Base-by-base conservation (phyloP, 169 alveolate genomes). In the Fabrea salina region DNA sequence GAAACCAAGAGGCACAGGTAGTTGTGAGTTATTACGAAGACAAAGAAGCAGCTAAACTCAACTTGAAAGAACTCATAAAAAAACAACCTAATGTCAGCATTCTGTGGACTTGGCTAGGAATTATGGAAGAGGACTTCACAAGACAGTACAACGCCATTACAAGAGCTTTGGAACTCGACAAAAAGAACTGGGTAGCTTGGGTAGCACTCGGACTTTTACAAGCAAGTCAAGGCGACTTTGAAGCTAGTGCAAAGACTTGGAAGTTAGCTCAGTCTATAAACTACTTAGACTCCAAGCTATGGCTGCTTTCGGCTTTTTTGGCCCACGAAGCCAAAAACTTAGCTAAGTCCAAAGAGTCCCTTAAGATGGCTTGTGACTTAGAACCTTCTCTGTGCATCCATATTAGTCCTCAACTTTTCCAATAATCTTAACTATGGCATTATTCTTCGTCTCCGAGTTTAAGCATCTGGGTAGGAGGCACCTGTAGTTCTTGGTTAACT, bases 381-480 rank as follows among this genome's bases (percentile, higher is more conserved):
- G 66, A 54, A 8, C 66, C 66, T 7, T 54, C 66, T 8, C 6
- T 54, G 25, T 54, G 66, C 39, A 8, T 54, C 8, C 13, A 19
- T 11, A 54, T 54, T 8, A n/a, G n/a, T n/a, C n/a, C n/a, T n/a
- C n/a, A n/a, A n/a, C n/a, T n/a, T n/a, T n/a, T n/a, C n/a, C n/a
- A n/a, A n/a, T n/a, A n/a, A n/a, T n/a, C n/a, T n/a, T n/a, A n/a
- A n/a, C n/a, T n/a, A n/a, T n/a, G n/a, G n/a, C n/a, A n/a, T 61
- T 50, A 67, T 13, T 44, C 70, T 25, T 72, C 80, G 27, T 72
- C 80, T 1, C 84, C 92, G 19, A 86, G 51, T 70, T 88, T 83
- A 61, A 86, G 70, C 39, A 86, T 86, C 56, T 86, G 86, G 50
- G 92, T 86, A 6, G 92, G 92, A 39, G 92, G 92, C 3, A 86